Evolutionary conservation across 1,284 basidiomycete species (phyloP), one percentile per base, ranked within the genome.

Genomic region (Albatrellus sp.): DNA sequence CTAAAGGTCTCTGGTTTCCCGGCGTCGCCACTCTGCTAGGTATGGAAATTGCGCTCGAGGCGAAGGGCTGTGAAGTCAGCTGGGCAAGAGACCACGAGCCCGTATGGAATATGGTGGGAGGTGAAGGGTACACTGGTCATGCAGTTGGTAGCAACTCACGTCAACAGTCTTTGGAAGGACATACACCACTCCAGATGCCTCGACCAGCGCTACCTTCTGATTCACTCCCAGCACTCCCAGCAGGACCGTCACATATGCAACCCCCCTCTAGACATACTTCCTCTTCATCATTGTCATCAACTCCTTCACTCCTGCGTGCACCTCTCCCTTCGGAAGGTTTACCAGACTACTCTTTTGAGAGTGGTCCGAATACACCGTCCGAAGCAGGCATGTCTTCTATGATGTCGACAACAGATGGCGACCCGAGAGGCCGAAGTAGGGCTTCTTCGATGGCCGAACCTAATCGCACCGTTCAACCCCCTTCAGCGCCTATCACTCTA

Each of bases 21-120:
- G 85, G 84, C 5, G 84, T 87, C 10, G 85, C 85, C 2, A 87
- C 81, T 1, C 64, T 84, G 50, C 65, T 89, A n/a, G 86, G 80
- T 6, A 65, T 89, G 66, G 85, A 88, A 51, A 67, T 86, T 19
- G 71, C 72, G 11, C 64, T 89, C 12, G 76, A 80, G 48, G 69
- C 73, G 13, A 78, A 78, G 52, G 75, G 75, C 29, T 77, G 74
- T 28, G 78, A 82, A 45, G 67, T 85, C 16, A 59, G 60, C 5
- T 89, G 86, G 85, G 67, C 71, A 3, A 61, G 69, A 13, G 72
- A 68, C 10, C 59, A 60, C 45, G 62, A 71, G 28, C 49, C 55
- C 3, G 66, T 67, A 48, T 88, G 84, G 84, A 63, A 66, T 20
- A 63, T 88, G 20, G 65, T 61, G 30, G 82, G 84, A 37, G 73